Evolutionary conservation across 2,329 filamentous ascomycete species (phyloP).

Genomic region (Curvularia sp.): DNA sequence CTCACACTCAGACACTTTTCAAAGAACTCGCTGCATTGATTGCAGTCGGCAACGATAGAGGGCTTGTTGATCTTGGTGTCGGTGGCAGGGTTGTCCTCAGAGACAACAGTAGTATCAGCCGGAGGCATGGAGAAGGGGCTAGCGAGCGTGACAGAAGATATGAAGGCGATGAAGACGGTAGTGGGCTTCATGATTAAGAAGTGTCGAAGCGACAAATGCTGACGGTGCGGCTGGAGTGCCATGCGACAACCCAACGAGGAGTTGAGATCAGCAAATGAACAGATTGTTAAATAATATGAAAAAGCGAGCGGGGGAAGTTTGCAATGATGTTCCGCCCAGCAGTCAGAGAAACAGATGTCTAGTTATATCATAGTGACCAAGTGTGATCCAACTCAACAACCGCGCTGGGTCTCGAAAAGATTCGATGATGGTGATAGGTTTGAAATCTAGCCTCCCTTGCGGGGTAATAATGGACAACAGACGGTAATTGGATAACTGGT

Average conservation of each 20-base stretch:
- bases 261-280: neutral
- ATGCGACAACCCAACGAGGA: neutral
- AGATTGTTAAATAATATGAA: neutral
- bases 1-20: neutral
- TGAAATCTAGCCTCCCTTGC: neutral
- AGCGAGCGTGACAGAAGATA: conserved; percentile 2
- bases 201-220: neutral
- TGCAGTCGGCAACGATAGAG: neutral
- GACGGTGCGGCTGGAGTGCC: neutral
- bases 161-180: neutral
- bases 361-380: neutral
- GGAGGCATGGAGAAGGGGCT: neutral
- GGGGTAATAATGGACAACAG: neutral
- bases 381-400: neutral
- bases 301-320: neutral
- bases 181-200: conserved; percentile 1
- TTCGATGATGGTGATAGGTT: neutral
- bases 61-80: neutral
- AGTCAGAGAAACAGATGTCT: neutral
- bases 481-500: neutral
- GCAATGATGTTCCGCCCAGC: neutral
- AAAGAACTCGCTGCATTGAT: neutral
- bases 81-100: neutral
- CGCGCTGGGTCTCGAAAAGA: neutral
- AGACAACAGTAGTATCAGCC: neutral